Conservation (phyloP, 2,329 filamentous ascomycete genomes). For the Fusarium hainanense region DNA sequence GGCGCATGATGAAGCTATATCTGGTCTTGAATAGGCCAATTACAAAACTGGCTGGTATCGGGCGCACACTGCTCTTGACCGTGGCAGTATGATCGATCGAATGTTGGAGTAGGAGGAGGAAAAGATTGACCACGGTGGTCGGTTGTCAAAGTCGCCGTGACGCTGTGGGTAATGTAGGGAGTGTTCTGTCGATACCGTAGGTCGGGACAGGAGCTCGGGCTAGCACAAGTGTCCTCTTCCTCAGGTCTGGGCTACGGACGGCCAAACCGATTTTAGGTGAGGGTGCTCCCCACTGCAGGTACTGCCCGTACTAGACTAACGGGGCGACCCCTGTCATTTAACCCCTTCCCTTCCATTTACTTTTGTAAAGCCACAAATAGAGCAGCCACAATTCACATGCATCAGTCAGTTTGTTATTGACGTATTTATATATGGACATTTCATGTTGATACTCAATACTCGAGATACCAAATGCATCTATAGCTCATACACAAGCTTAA, state of each 20-base stretch:
- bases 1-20: constrained; percentile 56
- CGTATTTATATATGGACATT: not conserved
- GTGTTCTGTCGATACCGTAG: constrained; percentile 19
- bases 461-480: not conserved
- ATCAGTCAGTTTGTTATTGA: not conserved
- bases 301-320: constrained; percentile 18
- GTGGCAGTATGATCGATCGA: constrained; percentile 32
- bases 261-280: constrained; percentile 42
- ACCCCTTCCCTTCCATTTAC: constrained; percentile 17
- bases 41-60: constrained; percentile 30
- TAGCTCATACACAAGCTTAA: constrained; percentile 54
- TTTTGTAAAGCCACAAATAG: constrained; percentile 20
- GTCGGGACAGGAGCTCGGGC: constrained; percentile 31
- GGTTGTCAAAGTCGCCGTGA: constrained; percentile 36
- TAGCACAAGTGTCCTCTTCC: constrained; percentile 49
- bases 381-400: constrained; percentile 2
- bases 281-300: constrained; percentile 40
- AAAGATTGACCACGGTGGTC: constrained; percentile 38
- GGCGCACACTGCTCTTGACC: constrained; percentile 37
- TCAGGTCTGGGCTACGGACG: not conserved
- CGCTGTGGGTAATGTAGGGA: constrained; percentile 44
- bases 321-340: constrained; percentile 14
- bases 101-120: constrained; percentile 2
- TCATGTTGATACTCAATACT: not conserved
- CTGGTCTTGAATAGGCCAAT: constrained; percentile 35